These are phyloP conservation scores for Trifolium pratense DNA, from an alignment of 306 rosid species.

Conservation along the genomic window DNA sequence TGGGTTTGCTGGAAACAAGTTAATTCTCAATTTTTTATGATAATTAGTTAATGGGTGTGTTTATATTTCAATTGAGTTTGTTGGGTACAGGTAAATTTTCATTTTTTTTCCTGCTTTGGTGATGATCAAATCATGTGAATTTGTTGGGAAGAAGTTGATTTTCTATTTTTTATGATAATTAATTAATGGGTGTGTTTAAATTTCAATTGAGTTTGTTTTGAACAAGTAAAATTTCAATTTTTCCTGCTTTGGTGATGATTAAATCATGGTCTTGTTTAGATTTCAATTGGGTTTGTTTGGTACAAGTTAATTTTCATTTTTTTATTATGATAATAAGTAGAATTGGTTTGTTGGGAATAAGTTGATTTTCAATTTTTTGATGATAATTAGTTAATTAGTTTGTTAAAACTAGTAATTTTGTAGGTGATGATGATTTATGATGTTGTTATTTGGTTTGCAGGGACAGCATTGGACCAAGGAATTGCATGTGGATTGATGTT, in stretches of 20 bases:
- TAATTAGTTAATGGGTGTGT: neutral
- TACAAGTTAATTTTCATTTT: neutral
- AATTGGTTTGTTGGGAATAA: neutral
- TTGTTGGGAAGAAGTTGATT: neutral
- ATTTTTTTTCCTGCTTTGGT: neutral
- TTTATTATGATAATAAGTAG: neutral
- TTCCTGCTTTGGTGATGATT: neutral
- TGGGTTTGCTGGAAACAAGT: neutral
- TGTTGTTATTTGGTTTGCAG: constrained; percentile 44
- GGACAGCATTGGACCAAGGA: constrained; percentile 55
- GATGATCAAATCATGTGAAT: neutral
- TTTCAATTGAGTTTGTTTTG: neutral
- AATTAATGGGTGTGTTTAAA: neutral
- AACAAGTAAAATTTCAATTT: neutral
- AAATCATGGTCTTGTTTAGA: neutral
- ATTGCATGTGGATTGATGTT: constrained; percentile 55
- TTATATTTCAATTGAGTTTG: neutral
- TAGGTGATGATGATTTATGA: neutral
- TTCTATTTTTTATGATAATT: neutral
- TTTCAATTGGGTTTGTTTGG: constrained; percentile 1
- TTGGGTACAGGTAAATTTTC: neutral
- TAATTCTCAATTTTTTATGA: neutral
- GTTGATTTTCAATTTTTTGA: neutral
- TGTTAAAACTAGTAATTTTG: neutral
- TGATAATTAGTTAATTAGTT: neutral